Base-by-base conservation (phyloP, 352 stramenopile genomes). In the Elongisporangium undulatum region DNA sequence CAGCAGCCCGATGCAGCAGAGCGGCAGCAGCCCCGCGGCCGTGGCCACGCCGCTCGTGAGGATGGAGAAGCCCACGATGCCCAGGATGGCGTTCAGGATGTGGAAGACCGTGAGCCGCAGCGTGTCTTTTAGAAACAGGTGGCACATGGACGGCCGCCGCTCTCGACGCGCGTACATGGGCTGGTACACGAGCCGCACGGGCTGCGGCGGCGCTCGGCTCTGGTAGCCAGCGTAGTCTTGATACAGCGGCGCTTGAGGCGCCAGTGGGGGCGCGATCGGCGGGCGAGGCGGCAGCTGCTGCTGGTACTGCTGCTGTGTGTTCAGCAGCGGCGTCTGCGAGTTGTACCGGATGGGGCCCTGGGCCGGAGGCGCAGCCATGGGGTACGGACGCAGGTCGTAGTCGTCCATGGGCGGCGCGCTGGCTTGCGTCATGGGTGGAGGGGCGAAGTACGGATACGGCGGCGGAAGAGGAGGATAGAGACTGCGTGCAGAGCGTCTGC, bases 1-100 rank as follows among this genome's bases (percentile, higher is more conserved):
- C 29, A 85, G 62, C 24, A 91, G 58, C 15, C 84, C 84, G 9
- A 90, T 29, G 38, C 78, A 86, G 65, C 79, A 94, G 10, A 94
- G 59, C 51, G 80, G 75, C 38, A 94, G 56, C 39, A 89, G 69
- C 19, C 69, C 64, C 13, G 83, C 58, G 24, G 77, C 74, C 49
- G 88, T 63, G 15, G 67, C 73, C 10, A 85, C 41, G n/a, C 75
- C 79, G 12, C 66, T 71, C n/a, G 84, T 24, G 22, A 90, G 66
- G 12, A 87, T 58, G 22, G 72, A 64, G 53, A 90, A 94, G 26
- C 70, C 72, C 0, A 66, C 56, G 19, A 66, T 63, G 6, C 76
- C 82, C 13, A 94, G 67, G 5, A 75, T 15, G 19, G 78, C 72
- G 66, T 94, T 92, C 21, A 89, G 66, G 16, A 74, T 49, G 48